These are phyloP conservation scores for Nicotiana paniculata DNA, from an alignment of 257 asterid species.

Conservation along the genomic window DNA sequence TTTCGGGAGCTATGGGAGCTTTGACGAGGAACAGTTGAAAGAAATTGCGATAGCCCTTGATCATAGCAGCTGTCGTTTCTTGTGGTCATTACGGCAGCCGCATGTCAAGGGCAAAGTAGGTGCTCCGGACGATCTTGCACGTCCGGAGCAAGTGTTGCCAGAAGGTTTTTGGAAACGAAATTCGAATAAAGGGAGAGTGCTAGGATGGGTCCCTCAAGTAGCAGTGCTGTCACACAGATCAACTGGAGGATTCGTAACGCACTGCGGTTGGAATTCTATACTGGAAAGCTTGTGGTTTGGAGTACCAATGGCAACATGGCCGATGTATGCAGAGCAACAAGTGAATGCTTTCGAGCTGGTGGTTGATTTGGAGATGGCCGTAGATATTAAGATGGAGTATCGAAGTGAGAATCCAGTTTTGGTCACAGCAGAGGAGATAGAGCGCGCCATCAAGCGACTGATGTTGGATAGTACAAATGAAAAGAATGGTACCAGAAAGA, in stretches of 20 bases:
- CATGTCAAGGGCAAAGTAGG: background rate
- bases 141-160: constrained; percentile 11
- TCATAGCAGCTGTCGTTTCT: background rate
- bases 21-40: constrained; percentile 14
- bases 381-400: constrained; percentile 25
- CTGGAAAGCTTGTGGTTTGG: constrained; percentile 25
- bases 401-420: background rate
- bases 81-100: constrained; percentile 16
- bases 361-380: constrained; percentile 22
- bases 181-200: constrained; percentile 5
- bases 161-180: constrained; percentile 19
- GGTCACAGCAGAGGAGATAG: constrained; percentile 15
- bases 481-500: constrained; percentile 25
- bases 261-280: constrained; percentile 25
- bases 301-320: constrained; percentile 29
- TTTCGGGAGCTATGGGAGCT: constrained; percentile 23
- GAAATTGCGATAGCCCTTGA: constrained; percentile 18
- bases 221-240: constrained; percentile 17
- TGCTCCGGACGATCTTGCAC: background rate
- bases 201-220: constrained; percentile 24
- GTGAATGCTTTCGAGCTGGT: constrained; percentile 22
- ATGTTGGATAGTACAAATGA: constrained; percentile 16
- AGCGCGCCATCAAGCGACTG: constrained; percentile 3
- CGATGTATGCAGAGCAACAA: constrained; percentile 33
- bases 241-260: constrained; percentile 22